Evolutionary conservation across 2,329 filamentous ascomycete genomes (phyloP), one percentile per base, ranked within the genome.

Genomic region (Xylariaceae sp.): DNA sequence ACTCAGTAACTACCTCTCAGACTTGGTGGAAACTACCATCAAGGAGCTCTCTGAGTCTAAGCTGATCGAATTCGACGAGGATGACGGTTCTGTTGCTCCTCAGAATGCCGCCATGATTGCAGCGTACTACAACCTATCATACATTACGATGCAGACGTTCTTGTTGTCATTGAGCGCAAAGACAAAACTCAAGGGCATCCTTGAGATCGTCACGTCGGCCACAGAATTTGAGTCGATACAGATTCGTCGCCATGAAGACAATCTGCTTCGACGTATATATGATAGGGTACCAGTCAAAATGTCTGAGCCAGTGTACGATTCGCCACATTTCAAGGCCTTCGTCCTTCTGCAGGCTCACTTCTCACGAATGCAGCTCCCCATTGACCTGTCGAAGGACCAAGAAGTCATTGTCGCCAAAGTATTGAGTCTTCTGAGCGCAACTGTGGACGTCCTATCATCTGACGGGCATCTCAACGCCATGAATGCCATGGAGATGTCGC

Each of bases 61-160:
- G 80, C 93, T 99, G 64, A 92, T 99, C 66, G 92, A 97, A 68
- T 84, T 96, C 53, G 93, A 97, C 65, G 92, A 96, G 71, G 92
- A 95, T 53, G 93, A 97, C 71, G 93, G 96, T 68, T 87, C 87
- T 0, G 88, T 97, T 50, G 84, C 89, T 15, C 92, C 94, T 11
- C 84, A 96, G 68, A 97, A 99, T 73, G 89, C 93, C 2, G 94
- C 94, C 66, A 97, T 97, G 90, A 97, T 99, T 71, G 92, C 90
- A 8, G 92, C 94, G 1, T 97, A 99, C 80, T 99, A 99, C 82
- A 97, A 97, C 75, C 96, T 99, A 71, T 97, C 93, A 4, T 97
- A 97, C 77, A 90, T 96, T 73, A 99, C 94, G 2, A 99, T 99
- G 92, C 93, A 99, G 77, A 99, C 94, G 0, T 93, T 99, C 81